Evolutionary conservation across 164 flowering plant species (phyloP), one percentile per base, ranked within the genome.

Genomic region (Umbellularia californica): DNA sequence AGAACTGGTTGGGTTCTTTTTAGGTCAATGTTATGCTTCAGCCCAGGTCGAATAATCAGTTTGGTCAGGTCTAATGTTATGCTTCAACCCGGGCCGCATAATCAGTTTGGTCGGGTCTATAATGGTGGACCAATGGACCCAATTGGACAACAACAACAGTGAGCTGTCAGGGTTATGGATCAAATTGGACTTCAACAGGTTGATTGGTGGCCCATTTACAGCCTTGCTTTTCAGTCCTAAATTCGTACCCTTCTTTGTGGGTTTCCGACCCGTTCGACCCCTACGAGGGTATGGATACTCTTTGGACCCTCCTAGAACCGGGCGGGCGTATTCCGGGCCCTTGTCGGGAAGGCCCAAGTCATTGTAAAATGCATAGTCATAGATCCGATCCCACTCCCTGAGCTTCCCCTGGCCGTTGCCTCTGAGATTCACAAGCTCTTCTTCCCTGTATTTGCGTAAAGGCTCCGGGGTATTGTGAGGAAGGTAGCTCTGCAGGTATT

Each of bases 341-440:
- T 86, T 87, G 62, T 90, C 91, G 3, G 98, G 95, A 22, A 50
- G 65, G 6, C 93, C 95, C 69, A 94, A 75, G 71, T 94, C 97
- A 74, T 94, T 92, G 87, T 94, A 94, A 79, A 68, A 83, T 58
- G 84, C 95, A 75, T 94, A 94, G 83, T 94, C 98, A 73, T 94
- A 94, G 17, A 94, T 91, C 79, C 98, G 79, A 74, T 94, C 95
- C 94, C 97, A 91, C 73, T 89, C 93, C 79, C 86, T 82, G 30
- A 86, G 91, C 85, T 73, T 72, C 5, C 89, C 89, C 15, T 71
- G 75, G 1, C 95, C 97, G 69, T 84, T 80, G 71, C 97, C 98
- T 6, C 91, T 76, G 0, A 93, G 87, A 71, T 87, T 84, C 68
- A 62, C 74, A 2, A 92, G 88, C 74, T 93, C 98, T 76, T 87